Evolutionary conservation across 1,284 basidiomycete genomes (phyloP).

Genomic region (Pseudozyma pruni): DNA sequence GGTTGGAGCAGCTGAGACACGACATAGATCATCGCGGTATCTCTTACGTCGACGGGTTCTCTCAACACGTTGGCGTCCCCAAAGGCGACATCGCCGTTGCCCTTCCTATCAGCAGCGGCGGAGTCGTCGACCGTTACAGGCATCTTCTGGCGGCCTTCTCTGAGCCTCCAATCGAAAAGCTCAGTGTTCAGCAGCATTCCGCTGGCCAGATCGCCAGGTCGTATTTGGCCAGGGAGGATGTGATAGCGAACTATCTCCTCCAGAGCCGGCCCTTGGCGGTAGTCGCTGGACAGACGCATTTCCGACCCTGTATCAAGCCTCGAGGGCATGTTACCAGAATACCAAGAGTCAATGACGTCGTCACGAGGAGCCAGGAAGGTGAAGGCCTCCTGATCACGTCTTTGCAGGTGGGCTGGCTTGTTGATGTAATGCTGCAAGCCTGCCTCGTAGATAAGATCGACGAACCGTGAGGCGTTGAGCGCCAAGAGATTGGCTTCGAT

Average conservation of each 20-base stretch:
- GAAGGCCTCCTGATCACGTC: constrained; percentile 41
- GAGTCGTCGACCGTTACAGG: constrained; percentile 57
- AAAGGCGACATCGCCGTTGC: constrained; percentile 75
- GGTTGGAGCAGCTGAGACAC: constrained; percentile 83
- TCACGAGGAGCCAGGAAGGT: constrained; percentile 82
- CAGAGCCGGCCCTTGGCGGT: constrained; percentile 30
- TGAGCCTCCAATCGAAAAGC: constrained; percentile 62
- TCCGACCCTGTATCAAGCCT: background rate
- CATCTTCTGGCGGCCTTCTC: constrained; percentile 69
- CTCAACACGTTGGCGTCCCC: constrained; percentile 84
- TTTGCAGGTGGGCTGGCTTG: constrained; percentile 38
- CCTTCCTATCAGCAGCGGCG: constrained; percentile 61
- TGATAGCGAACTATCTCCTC: constrained; percentile 61
- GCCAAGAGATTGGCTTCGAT: constrained; percentile 91
- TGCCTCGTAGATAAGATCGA: constrained; percentile 81
- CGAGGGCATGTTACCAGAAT: constrained; percentile 5
- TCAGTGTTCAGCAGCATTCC: constrained; percentile 60
- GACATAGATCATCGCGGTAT: constrained; percentile 84
- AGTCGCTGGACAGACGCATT: background rate
- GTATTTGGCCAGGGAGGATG: constrained; percentile 52
- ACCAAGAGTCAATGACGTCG: constrained; percentile 75
- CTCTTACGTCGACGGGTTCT: constrained; percentile 79
- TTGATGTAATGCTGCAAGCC: constrained; percentile 71
- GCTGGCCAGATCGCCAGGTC: constrained; percentile 35
- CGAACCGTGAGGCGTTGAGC: constrained; percentile 89